Evolutionary conservation across 163 green algal genomes (phyloP), one percentile per base, ranked within the genome.

Genomic region (Chloroidium sp.): DNA sequence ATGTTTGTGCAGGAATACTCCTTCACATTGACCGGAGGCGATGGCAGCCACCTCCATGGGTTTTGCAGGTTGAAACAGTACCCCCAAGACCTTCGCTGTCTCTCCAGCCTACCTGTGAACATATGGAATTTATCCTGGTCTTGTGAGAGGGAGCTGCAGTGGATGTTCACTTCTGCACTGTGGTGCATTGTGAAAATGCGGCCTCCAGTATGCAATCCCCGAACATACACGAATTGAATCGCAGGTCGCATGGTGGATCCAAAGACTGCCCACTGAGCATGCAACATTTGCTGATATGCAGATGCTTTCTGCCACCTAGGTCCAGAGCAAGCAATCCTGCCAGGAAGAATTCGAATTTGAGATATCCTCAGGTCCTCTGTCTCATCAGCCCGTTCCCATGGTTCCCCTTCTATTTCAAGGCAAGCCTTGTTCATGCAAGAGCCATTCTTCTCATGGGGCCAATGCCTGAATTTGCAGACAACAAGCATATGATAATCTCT

Each of bases 361-460:
- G 90, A 12, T 91, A 89, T 78, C 89, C 91, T 13, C 87, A 92
- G 81, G 90, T 94, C 58, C 83, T 94, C 4, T 94, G 90, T 86
- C 82, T 95, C 58, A 83, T 95, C 13, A 89, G 83, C 3, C 82
- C 89, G 64, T 75, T 92, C 80, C 84, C 87, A 8, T 95, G 90
- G 90, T 81, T 85, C 62, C 69, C 82, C 6, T 87, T 94, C 69
- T 94, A 90, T 79, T 92, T 88, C 85, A 94, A 93, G 85, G 90
- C 86, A 13, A 14, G 64, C 64, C 64, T 6, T 36, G 36, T 36
- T 36, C 36, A 36, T 36, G 36, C 36, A 36, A 36, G 36, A 36
- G 36, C 36, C 36, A 36, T 36, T 36, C 36, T 36, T 36, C 36
- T 36, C 36, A 36, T 36, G 36, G 36, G 36, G 36, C 36, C 36